These are phyloP conservation scores for Thraustochytrium striatum DNA, from an alignment of 352 stramenopile species.

Conservation along the genomic window DNA sequence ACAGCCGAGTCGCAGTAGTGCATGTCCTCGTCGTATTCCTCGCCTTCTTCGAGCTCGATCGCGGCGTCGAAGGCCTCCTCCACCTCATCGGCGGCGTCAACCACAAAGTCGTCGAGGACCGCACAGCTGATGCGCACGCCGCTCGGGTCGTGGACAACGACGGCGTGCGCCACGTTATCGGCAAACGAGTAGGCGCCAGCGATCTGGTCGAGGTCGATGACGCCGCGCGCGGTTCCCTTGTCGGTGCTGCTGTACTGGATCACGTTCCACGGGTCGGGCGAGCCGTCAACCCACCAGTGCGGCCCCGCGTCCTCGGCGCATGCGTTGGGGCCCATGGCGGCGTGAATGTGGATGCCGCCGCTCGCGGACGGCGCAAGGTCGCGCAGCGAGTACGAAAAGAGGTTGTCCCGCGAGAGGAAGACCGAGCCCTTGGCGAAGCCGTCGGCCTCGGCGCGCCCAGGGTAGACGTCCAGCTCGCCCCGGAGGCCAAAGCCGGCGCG, in stretches of 20 bases:
- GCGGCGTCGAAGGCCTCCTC: neutral
- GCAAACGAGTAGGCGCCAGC: neutral
- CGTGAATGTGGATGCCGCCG: neutral
- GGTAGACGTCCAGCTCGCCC: neutral
- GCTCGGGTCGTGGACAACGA: neutral
- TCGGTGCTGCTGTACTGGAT: neutral
- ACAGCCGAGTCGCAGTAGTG: neutral
- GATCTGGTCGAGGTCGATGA: neutral
- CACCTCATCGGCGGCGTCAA: neutral
- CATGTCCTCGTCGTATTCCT: neutral
- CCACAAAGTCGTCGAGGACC: neutral
- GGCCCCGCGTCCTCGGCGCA: neutral
- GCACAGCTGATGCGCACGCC: neutral
- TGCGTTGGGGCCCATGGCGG: neutral
- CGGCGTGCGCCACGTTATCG: neutral
- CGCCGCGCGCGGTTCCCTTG: neutral
- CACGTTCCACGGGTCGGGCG: neutral
- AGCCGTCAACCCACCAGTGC: neutral
- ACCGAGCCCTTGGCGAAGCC: neutral
- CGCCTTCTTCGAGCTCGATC: neutral
- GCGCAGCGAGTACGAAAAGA: neutral
- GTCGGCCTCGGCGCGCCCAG: neutral
- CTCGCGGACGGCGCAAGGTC: neutral
- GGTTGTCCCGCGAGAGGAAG: neutral
- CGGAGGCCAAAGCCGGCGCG: neutral